Percentiles rank a stretch among this genome's conserved stretches.
Conservation (phyloP, 768 basidiomycete species). For the Solioccasus polychromus region DNA sequence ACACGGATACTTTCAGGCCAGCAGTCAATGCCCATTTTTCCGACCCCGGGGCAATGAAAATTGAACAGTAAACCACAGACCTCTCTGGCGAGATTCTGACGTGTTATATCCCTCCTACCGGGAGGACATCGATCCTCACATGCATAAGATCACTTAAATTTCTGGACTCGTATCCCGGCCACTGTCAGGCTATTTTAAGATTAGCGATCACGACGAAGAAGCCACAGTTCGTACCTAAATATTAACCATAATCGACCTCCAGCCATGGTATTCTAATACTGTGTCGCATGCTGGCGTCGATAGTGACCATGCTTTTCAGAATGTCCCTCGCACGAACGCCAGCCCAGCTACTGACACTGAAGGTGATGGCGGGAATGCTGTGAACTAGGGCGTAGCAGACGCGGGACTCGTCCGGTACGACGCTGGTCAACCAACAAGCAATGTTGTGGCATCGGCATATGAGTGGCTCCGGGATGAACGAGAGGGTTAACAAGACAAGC, state of each 20-base stretch:
- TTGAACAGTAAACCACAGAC: constrained; percentile 11
- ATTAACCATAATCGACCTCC: constrained; percentile 18
- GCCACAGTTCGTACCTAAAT: constrained; percentile 18
- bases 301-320: neutral
- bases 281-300: constrained; percentile 19
- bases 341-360: constrained; percentile 15
- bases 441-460: constrained; percentile 17
- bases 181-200: constrained; percentile 10
- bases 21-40: constrained; percentile 21
- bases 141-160: constrained; percentile 5
- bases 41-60: constrained; percentile 12
- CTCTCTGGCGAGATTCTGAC: constrained; percentile 20
- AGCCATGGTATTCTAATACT: constrained; percentile 15
- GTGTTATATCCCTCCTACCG: constrained; percentile 12
- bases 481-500: constrained; percentile 13
- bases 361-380: constrained; percentile 17
- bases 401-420: constrained; percentile 20
- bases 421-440: constrained; percentile 14
- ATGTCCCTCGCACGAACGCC: constrained; percentile 21
- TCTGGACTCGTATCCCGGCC: constrained; percentile 20
- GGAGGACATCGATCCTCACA: constrained; percentile 11
- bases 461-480: constrained; percentile 15
- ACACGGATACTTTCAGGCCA: constrained; percentile 13
- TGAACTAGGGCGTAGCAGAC: constrained; percentile 13
- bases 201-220: neutral